A percentile compares a stretch with the other conserved stretches of the same genome.
These are phyloP conservation scores for Ceratopteris richardii DNA, from an alignment of 75 land plant species.

Conservation along the genomic window DNA sequence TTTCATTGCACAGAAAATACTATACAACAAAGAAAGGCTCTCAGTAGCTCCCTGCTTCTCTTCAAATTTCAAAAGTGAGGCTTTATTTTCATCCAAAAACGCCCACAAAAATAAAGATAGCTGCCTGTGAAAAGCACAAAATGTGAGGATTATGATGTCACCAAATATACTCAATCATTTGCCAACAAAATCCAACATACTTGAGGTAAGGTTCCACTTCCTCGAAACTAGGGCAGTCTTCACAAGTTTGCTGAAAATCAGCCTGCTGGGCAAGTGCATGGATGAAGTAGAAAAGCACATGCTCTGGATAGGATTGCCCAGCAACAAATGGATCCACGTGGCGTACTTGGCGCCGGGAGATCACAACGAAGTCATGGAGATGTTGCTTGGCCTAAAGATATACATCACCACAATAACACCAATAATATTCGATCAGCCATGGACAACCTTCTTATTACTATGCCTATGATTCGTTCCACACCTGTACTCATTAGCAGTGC, in stretches of 20 bases:
- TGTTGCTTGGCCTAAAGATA: constrained; percentile 50
- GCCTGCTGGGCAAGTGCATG: constrained; percentile 80
- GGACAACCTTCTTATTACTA: too few species aligned
- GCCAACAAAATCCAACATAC: constrained; percentile 20
- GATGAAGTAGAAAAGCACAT: constrained; percentile 57
- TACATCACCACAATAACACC: too few species aligned
- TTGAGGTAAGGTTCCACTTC: constrained; percentile 59
- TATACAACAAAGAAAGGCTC: constrained; percentile 30
- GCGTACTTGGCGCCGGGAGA: constrained; percentile 46
- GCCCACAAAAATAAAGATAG: constrained; percentile 60
- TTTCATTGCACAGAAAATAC: constrained; percentile 63
- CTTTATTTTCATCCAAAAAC: constrained; percentile 50
- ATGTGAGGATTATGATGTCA: too few species aligned
- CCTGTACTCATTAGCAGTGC: too few species aligned
- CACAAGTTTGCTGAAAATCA: constrained; percentile 45
- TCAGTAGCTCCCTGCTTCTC: constrained; percentile 31
- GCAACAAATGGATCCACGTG: constrained; percentile 27
- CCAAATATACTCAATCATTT: background rate
- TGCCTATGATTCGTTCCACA: too few species aligned
- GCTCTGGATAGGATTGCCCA: constrained; percentile 60
- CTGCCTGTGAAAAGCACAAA: constrained; percentile 45
- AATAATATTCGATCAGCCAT: too few species aligned
- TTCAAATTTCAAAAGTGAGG: constrained; percentile 20
- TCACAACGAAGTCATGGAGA: constrained; percentile 58
- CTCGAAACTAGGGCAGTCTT: constrained; percentile 40